A percentile compares a stretch with the other conserved stretches of the same genome.
These are phyloP conservation scores for Ganoderma resinaceum DNA, from an alignment of 1,284 basidiomycete species.

Conservation along the genomic window DNA sequence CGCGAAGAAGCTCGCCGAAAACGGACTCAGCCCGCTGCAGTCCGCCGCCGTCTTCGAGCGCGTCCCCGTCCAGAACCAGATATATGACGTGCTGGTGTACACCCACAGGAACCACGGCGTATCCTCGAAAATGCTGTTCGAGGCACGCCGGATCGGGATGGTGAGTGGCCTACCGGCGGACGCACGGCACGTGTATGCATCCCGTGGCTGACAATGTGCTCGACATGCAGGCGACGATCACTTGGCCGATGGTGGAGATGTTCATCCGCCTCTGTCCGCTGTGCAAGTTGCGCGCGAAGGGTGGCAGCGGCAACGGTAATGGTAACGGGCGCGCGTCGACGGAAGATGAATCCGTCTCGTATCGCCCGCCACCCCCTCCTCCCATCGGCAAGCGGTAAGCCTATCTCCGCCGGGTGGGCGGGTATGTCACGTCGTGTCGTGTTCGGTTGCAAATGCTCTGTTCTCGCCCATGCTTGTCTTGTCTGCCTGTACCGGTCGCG, in stretches of 20 bases:
- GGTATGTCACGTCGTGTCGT: too few relatives aligned
- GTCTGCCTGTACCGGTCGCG: constrained; percentile 4
- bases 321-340: constrained; percentile 13
- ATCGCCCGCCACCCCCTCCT: constrained; percentile 19
- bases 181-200: constrained; percentile 7
- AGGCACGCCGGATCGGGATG: constrained; percentile 62
- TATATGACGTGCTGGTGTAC: constrained; percentile 73
- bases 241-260: constrained; percentile 77
- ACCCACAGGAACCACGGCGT: constrained; percentile 65
- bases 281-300: constrained; percentile 54
- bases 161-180: constrained; percentile 48
- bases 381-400: constrained; percentile 33
- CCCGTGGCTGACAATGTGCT: constrained; percentile 15
- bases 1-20: constrained; percentile 37
- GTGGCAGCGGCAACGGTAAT: constrained; percentile 5
- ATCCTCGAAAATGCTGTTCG: constrained; percentile 60
- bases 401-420: background rate
- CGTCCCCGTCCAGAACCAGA: constrained; percentile 68
- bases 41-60: constrained; percentile 60
- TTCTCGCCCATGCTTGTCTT: background rate
- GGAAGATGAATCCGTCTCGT: constrained; percentile 35
- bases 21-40: constrained; percentile 40
- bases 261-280: constrained; percentile 69
- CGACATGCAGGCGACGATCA: constrained; percentile 59
- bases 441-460: constrained; percentile 3